These are phyloP conservation scores for Tephrocybe sp. DNA, from an alignment of 768 basidiomycete species.

Conservation along the genomic window DNA sequence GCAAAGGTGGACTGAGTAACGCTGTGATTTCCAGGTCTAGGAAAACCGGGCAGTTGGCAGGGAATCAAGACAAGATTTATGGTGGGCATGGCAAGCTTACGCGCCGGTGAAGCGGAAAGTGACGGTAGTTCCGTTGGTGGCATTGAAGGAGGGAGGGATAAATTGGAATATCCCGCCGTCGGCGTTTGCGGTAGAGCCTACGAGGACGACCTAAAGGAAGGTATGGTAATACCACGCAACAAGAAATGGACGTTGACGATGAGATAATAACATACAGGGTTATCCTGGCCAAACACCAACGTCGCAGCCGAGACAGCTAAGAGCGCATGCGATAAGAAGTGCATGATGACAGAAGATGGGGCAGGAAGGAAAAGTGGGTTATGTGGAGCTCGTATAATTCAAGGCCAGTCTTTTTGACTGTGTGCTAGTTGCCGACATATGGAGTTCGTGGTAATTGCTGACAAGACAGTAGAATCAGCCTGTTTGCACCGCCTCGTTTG, in stretches of 20 bases:
- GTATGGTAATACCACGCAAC: neutral
- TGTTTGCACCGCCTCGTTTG: too few relatives aligned
- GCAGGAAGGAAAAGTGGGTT: neutral
- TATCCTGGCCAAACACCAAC: constrained; percentile 23
- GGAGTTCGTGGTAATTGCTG: neutral
- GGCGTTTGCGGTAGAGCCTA: constrained; percentile 30
- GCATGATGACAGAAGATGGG: constrained; percentile 6
- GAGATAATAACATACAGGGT: constrained; percentile 2
- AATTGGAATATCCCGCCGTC: constrained; percentile 43
- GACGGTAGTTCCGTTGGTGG: constrained; percentile 41
- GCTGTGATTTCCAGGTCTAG: constrained; percentile 51
- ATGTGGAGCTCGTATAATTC: too few relatives aligned
- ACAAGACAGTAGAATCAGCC: neutral
- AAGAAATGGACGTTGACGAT: neutral
- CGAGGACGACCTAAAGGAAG: constrained; percentile 32
- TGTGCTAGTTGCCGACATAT: too few relatives aligned
- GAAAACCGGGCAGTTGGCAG: neutral
- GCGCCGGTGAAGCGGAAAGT: constrained; percentile 49
- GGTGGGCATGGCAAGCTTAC: constrained; percentile 24
- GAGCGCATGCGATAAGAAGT: constrained; percentile 6
- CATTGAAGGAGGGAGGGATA: constrained; percentile 40
- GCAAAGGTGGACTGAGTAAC: constrained; percentile 50
- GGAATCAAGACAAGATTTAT: neutral
- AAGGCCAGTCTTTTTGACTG: neutral
- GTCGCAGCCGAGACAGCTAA: constrained; percentile 12